Evolutionary conservation across 73 alveolate genomes (phyloP), one percentile per base, ranked within the genome.

Genomic region (Breviolum minutum): DNA sequence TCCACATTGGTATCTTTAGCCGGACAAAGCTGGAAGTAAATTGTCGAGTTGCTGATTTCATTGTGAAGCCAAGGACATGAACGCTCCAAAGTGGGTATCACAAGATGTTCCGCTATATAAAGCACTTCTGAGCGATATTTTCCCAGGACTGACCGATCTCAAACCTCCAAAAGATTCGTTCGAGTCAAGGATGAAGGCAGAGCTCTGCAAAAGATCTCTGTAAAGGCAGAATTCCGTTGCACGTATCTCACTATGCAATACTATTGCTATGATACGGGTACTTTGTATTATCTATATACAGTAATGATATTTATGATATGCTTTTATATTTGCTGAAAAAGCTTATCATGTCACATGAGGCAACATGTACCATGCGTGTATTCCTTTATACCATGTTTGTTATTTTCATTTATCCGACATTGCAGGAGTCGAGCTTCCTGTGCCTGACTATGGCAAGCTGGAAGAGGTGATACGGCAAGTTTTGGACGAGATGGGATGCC

Each of bases 11-110:
- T 54, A 30, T 26, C 6, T 9, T 81, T 32, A 14, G 66, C 16
- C 3, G 30, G n/a, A 54, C 86, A 77, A 22, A n/a, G 54, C 54
- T 40, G 54, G 54, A 40, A 40, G 54, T 40, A 68, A 1, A 68
- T 17, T 68, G 77, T 22, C 24, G 77, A 22, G 77, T 14, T 14
- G 77, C 77, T 68, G n/a, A 17, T 68, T 68, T 95, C 97, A 76
- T 61, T 84, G 96, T 6, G 94, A 95, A 79, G 99, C 99, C 95
- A 99, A 99, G 99, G 99, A 99, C 99, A 99, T 99, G 99, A 99
- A 99, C 93, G 99, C 99, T 54, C 99, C 99, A 22, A 99, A 99
- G 99, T 99, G 99, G 99, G 99, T 99, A 26, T 99, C 99, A 74
- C 99, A 99, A 99, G 99, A 99, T 90, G 98, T 99, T 29, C 99